phyloP scores from a whole-genome alignment of 2,329 filamentous ascomycete species.

The Pseudogymnoascus sp. region DNA sequence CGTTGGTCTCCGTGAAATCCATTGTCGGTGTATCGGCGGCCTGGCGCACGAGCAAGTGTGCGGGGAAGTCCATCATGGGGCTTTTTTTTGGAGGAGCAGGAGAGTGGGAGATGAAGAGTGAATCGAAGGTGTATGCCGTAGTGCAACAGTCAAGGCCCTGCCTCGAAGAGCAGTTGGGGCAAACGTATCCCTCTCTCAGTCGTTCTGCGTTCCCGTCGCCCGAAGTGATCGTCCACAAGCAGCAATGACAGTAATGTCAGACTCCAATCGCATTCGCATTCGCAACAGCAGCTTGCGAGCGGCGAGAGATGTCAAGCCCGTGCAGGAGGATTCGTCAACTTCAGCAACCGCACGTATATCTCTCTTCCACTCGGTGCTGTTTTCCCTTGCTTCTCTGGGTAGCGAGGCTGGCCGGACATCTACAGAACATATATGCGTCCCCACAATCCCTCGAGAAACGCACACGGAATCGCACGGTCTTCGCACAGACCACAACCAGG shows the following conservation, averaged over 20 bases:
- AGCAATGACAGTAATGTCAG: not conserved
- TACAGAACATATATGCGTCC: conserved; percentile 5
- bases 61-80: not conserved
- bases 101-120: not conserved
- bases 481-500: not conserved
- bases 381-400: not conserved
- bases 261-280: not conserved
- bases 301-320: not conserved
- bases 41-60: not conserved
- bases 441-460: not conserved
- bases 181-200: not conserved
- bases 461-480: not conserved
- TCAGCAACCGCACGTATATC: not conserved
- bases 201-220: not conserved
- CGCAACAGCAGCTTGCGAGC: not conserved
- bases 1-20: conserved; percentile 28
- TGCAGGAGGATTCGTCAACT: not conserved
- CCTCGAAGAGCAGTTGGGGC: not conserved
- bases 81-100: not conserved
- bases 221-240: not conserved
- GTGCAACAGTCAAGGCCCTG: not conserved
- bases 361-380: not conserved
- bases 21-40: not conserved
- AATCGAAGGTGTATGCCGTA: not conserved
- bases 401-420: not conserved